Conservation (phyloP, 202 grass and related monocot species). For the Schoenoplectus triqueter region DNA sequence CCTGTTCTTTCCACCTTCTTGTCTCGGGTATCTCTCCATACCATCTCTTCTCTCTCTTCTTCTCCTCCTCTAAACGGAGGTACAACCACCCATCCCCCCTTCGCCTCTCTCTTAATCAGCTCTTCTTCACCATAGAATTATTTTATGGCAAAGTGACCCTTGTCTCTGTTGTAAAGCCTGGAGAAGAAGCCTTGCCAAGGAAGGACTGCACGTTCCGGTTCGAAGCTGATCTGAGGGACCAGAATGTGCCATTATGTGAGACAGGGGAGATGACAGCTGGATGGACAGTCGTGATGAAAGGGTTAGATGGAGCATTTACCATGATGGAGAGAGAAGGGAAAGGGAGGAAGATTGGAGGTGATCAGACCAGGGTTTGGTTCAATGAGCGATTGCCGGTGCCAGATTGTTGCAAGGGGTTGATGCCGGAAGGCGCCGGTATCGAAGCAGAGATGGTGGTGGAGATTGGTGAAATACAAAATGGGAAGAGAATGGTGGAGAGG, state of each 20-base stretch:
- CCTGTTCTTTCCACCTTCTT: constrained; percentile 50
- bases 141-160: constrained; percentile 29
- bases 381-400: constrained; percentile 48
- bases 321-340: constrained; percentile 65
- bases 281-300: constrained; percentile 65
- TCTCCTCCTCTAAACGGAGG: constrained; percentile 38
- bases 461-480: constrained; percentile 6
- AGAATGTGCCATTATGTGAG: constrained; percentile 32
- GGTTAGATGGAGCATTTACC: constrained; percentile 41
- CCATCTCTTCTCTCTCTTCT: constrained; percentile 59
- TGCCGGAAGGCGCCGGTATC: constrained; percentile 39
- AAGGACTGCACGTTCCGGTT: constrained; percentile 58
- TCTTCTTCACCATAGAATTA: constrained; percentile 49
- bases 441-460: constrained; percentile 55
- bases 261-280: constrained; percentile 40
- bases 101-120: constrained; percentile 51
- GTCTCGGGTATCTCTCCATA: constrained; percentile 30
- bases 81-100: constrained; percentile 29
- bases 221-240: constrained; percentile 41
- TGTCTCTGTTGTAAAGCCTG: constrained; percentile 49
- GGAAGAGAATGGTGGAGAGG: constrained; percentile 46
- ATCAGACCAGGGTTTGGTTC: constrained; percentile 50
- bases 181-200: background rate
- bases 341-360: constrained; percentile 28
- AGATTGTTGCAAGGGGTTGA: constrained; percentile 42